Evolutionary conservation across 164 flowering plant species (phyloP).

Genomic region (Liquidambar formosana): DNA sequence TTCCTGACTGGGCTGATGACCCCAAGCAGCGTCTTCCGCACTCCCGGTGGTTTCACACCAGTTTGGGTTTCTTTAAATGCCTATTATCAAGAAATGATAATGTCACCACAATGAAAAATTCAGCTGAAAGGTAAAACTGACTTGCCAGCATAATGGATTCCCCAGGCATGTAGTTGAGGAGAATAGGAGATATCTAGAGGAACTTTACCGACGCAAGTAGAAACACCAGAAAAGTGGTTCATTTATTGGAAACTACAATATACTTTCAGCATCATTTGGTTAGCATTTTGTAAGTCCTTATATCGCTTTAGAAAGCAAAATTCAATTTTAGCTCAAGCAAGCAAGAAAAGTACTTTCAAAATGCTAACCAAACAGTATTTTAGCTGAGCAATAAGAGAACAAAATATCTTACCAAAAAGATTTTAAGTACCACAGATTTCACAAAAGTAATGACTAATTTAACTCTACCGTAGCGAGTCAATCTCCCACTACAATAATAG

Average conservation of each 20-base stretch:
- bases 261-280: no score
- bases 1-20: slow-evolving; percentile 27
- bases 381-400: no score
- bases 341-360: no score
- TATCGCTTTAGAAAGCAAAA: no score
- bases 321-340: no score
- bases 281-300: no score
- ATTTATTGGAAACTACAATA: background rate
- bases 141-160: background rate
- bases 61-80: slow-evolving; percentile 38
- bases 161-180: background rate
- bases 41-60: slow-evolving; percentile 42
- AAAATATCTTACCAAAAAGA: no score
- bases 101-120: background rate
- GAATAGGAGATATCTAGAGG: background rate
- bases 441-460: no score
- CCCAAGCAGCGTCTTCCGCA: slow-evolving; percentile 40
- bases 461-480: no score
- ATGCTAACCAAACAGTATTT: no score
- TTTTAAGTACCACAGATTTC: no score
- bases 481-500: no score
- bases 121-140: background rate
- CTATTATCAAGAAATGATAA: slow-evolving; percentile 10
- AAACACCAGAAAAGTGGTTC: background rate
- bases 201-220: background rate